Evolutionary conservation across 352 stramenopile species (phyloP).

Genomic region (Plasmopara viticola): DNA sequence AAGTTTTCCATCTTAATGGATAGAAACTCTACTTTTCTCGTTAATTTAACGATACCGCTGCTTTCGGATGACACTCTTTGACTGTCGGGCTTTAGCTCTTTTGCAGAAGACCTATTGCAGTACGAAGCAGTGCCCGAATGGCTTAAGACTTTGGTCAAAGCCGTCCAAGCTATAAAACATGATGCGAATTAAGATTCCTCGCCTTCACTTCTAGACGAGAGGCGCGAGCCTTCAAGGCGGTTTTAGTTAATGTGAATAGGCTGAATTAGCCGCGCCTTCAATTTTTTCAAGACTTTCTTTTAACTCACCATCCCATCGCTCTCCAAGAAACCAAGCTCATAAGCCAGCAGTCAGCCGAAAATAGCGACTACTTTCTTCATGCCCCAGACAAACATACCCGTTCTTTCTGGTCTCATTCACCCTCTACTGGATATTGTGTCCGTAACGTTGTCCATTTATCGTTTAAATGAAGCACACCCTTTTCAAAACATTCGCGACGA

Average conservation of each 20-base stretch:
- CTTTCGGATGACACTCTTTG: neutral
- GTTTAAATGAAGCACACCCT: neutral
- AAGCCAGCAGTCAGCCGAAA: neutral
- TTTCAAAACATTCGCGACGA: neutral
- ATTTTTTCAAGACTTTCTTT: too few relatives aligned
- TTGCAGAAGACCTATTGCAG: neutral
- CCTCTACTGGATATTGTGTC: neutral
- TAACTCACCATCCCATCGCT: too few relatives aligned
- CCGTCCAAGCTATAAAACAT: neutral
- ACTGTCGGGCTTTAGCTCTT: neutral
- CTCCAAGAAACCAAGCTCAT: neutral
- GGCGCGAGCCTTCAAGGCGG: too few relatives aligned
- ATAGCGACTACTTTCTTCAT: neutral
- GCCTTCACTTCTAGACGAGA: neutral
- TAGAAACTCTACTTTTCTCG: neutral
- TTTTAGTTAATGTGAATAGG: too few relatives aligned
- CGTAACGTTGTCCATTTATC: neutral
- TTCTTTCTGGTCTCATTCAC: neutral
- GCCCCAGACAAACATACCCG: too few relatives aligned
- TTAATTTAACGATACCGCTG: neutral
- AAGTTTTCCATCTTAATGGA: conserved; percentile 2
- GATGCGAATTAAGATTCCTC: neutral
- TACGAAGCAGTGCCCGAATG: neutral
- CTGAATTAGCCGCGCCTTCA: too few relatives aligned
- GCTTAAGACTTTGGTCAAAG: neutral